phyloP scores from a whole-genome alignment of 2,329 filamentous ascomycete genomes.

The Pseudogymnoascus sp. region DNA sequence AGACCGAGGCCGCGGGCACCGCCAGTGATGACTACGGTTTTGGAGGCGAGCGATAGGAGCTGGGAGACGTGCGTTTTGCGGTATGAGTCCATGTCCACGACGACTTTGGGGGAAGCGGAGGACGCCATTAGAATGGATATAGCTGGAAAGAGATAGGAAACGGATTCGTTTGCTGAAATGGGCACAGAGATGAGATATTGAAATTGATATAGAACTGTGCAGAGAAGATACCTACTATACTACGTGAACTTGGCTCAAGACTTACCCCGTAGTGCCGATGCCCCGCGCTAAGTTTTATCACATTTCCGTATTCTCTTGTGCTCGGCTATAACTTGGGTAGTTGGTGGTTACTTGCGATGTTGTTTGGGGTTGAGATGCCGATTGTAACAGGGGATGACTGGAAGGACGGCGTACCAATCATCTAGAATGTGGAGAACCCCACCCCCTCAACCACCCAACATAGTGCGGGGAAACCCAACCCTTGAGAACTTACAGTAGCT shows the following conservation, averaged over 20 bases:
- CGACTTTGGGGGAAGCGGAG: background rate
- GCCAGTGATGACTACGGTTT: slow-evolving; percentile 63
- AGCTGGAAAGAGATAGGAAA: background rate
- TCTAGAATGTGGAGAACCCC: background rate
- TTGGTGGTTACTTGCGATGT: background rate
- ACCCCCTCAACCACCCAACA: background rate
- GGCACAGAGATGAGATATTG: background rate
- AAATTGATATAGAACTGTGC: background rate
- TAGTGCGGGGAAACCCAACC: background rate
- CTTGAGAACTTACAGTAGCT: background rate
- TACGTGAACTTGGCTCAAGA: background rate
- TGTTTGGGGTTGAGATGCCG: background rate
- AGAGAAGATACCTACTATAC: background rate
- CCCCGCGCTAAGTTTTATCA: background rate
- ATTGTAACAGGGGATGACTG: background rate
- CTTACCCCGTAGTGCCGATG: background rate
- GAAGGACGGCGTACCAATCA: background rate
- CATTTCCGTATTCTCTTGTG: background rate
- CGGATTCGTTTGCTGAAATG: background rate
- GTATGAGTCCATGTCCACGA: background rate
- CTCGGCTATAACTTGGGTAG: background rate
- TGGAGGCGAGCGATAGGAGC: background rate
- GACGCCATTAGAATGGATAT: background rate
- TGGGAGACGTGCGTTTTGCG: background rate
- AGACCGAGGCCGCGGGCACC: slow-evolving; percentile 64